These are phyloP conservation scores for Colletotrichum higginsianum DNA, from an alignment of 2,329 filamentous ascomycete genomes.

Conservation along the genomic window DNA sequence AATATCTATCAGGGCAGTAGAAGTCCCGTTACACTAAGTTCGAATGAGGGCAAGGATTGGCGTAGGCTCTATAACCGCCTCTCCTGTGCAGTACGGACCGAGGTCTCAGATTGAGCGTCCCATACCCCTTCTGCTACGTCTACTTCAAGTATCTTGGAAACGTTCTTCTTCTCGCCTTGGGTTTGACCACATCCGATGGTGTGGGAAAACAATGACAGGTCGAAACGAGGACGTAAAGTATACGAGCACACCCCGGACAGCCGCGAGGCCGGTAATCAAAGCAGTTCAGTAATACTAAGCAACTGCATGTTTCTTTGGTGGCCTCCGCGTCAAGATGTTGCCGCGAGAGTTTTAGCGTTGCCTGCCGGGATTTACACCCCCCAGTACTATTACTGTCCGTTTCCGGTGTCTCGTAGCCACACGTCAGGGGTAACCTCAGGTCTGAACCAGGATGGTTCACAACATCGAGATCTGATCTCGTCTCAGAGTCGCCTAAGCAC, in stretches of 20 bases:
- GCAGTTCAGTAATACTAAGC: neutral
- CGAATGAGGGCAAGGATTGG: too few relatives aligned
- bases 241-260: neutral
- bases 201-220: neutral
- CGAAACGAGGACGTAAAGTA: neutral
- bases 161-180: neutral
- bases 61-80: too few relatives aligned
- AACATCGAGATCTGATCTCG: neutral
- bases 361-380: neutral
- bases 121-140: neutral
- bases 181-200: neutral
- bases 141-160: neutral
- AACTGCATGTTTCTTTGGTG: neutral
- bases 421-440: neutral
- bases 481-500: neutral
- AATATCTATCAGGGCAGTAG: neutral
- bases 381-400: neutral
- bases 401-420: neutral
- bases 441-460: neutral
- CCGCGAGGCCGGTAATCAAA: too few relatives aligned
- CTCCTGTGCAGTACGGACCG: neutral
- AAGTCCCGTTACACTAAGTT: too few relatives aligned
- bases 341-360: neutral
- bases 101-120: too few relatives aligned
- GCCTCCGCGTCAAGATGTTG: neutral